Evolutionary conservation across 2,329 filamentous ascomycete species (phyloP).

Genomic region (Ophiocordyceps sinensis): DNA sequence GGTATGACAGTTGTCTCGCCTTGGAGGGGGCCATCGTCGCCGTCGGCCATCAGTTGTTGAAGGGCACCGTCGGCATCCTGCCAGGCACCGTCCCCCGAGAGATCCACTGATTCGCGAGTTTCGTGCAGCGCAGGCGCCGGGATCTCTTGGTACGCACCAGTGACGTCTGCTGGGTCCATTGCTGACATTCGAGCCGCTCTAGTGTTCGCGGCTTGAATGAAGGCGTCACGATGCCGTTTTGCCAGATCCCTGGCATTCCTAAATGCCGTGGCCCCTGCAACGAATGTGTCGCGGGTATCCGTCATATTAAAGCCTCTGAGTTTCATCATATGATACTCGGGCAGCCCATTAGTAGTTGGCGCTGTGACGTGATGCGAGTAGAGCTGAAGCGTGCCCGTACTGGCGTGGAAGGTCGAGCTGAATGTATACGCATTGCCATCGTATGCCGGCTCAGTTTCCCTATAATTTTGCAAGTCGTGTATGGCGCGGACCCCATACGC

Average conservation of each 20-base stretch:
- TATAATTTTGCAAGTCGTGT: slow-evolving; percentile 15
- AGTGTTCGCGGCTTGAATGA: slow-evolving; percentile 18
- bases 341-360: slow-evolving; percentile 14
- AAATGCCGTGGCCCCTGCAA: slow-evolving; percentile 19
- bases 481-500: slow-evolving; percentile 22
- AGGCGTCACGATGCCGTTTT: slow-evolving; percentile 17
- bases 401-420: slow-evolving; percentile 18
- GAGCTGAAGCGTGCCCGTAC: slow-evolving; percentile 15
- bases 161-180: too few relatives aligned
- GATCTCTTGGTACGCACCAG: too few relatives aligned
- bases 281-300: slow-evolving; percentile 16
- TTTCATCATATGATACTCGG: slow-evolving; percentile 26
- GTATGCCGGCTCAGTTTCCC: slow-evolving; percentile 13
- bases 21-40: too few relatives aligned
- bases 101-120: too few relatives aligned
- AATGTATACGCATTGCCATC: slow-evolving; percentile 23
- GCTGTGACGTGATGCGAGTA: slow-evolving; percentile 20
- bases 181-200: slow-evolving; percentile 10
- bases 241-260: slow-evolving; percentile 23
- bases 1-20: too few relatives aligned
- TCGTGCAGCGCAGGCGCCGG: too few relatives aligned
- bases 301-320: too few relatives aligned
- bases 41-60: too few relatives aligned
- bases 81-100: too few relatives aligned
- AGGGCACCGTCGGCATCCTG: too few relatives aligned